Percentiles rank a stretch among this genome's conserved stretches.
Conservation (phyloP, 164 flowering plant genomes). For the Stephania japonica region DNA sequence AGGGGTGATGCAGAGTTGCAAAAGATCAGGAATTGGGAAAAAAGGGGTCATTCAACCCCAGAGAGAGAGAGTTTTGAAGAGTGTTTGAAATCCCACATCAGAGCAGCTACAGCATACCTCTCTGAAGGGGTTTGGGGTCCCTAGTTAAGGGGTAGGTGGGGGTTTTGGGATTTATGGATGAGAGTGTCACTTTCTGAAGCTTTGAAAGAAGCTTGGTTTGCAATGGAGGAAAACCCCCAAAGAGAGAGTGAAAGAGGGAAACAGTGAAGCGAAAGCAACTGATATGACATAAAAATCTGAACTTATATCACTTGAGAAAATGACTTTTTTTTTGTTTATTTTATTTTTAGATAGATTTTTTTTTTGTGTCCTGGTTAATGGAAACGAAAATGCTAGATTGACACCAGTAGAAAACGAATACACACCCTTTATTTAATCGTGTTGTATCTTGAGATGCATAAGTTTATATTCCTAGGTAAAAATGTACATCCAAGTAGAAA, state of each 20-base stretch:
- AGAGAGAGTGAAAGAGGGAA: conserved; percentile 29
- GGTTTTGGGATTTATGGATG: conserved; percentile 24
- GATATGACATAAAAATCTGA: conserved; percentile 2
- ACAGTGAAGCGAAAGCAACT: conserved; percentile 38
- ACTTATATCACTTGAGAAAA: neutral
- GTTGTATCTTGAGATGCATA: no score
- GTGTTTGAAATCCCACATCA: neutral
- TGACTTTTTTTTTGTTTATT: no score
- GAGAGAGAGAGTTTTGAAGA: neutral
- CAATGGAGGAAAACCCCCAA: conserved; percentile 53
- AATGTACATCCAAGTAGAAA: no score
- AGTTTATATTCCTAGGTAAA: no score
- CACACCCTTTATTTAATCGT: no score
- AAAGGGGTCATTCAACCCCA: conserved; percentile 6
- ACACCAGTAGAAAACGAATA: no score
- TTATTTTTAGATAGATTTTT: no score
- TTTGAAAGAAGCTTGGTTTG: conserved; percentile 59
- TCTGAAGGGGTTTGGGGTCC: conserved; percentile 8
- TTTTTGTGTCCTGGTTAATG: no score
- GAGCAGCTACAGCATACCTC: neutral
- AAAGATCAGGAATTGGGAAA: neutral
- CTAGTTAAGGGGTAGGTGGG: conserved; percentile 35
- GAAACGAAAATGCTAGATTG: no score
- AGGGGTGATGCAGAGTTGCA: conserved; percentile 30
- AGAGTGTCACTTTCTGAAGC: conserved; percentile 28